Base-by-base conservation (phyloP, 495 filamentous ascomycete species). In the Aspergillus coremiiformis region DNA sequence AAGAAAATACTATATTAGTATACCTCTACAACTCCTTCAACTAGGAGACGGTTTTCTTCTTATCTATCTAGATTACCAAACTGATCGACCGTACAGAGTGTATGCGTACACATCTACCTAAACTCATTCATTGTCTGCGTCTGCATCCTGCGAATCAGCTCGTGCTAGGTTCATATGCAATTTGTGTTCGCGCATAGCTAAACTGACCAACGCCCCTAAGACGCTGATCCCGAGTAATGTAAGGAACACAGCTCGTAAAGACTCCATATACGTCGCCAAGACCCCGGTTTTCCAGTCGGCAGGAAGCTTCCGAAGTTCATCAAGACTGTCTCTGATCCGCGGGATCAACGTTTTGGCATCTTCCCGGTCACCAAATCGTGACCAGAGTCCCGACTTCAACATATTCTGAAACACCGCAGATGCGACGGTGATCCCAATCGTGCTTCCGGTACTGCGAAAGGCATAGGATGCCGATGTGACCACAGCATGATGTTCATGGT, bases 381-480 rank as follows among this genome's bases (percentile, higher is more conserved):
- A 71, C 75, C 83, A 85, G 1, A 96, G 75, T 5, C 76, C 65
- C 0, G 50, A 66, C 47, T 81, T 81, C 20, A 77, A 52, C 1
- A 71, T 61, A 32, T 93, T 93, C 62, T 95, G 89, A 60, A 93
- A 95, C 4, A 93, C 82, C 0, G 85, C 77, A 1, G 81, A 83
- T 5, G 86, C 84, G 44, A 92, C 67, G 0, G 89, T 87, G 54
- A 95, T 80, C 19, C 91, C 91, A 35, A 96, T 82, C 0, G 88
- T 90, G 24, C 82, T 82, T 7, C 91, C 91, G 0, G 90, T 89
- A 12, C 84, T 85, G 27, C 87, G 82, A 66, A 90, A 91, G 3
- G 85, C 85, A 57, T 89, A 95, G 0, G 83, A 89, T 2, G 87
- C 85, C 0, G 86, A 89, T 2, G 90, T 95, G 52, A 90, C 80